Percentiles rank a stretch among this genome's conserved stretches.
Conservation (phyloP, 768 basidiomycete species). For the Suillus paluster region DNA sequence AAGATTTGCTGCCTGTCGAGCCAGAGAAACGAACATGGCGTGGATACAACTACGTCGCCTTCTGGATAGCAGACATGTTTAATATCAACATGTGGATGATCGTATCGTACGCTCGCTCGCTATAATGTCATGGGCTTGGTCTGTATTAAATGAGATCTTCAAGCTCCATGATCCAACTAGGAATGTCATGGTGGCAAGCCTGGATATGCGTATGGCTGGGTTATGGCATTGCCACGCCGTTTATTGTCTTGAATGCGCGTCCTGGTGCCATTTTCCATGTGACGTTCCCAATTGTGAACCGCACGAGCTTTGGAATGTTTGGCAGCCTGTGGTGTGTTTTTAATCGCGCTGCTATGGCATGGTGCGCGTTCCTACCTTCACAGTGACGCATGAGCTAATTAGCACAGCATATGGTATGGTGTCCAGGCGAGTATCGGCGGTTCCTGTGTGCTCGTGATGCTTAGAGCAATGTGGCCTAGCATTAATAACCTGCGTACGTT, state of each 20-base stretch:
- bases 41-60: constrained; percentile 36
- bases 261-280: constrained; percentile 79
- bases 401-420: constrained; percentile 70
- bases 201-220: constrained; percentile 81
- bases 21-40: constrained; percentile 68
- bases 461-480: constrained; percentile 78
- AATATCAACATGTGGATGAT: constrained; percentile 87
- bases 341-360: constrained; percentile 74
- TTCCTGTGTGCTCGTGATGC: constrained; percentile 72
- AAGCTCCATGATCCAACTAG: constrained; percentile 66
- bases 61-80: constrained; percentile 84
- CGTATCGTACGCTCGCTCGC: constrained; percentile 46
- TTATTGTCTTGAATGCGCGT: constrained; percentile 78
- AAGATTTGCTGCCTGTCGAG: constrained; percentile 71
- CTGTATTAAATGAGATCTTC: background rate
- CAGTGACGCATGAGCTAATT: constrained; percentile 17
- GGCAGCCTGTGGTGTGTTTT: constrained; percentile 82
- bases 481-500: constrained; percentile 65
- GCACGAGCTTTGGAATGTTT: constrained; percentile 80
- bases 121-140: background rate
- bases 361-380: constrained; percentile 46
- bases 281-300: constrained; percentile 75
- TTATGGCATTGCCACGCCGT: constrained; percentile 62
- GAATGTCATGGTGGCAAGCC: constrained; percentile 84
- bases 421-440: constrained; percentile 87